Conservation (phyloP, 257 asterid genomes). For the Ligustrum vulgare region DNA sequence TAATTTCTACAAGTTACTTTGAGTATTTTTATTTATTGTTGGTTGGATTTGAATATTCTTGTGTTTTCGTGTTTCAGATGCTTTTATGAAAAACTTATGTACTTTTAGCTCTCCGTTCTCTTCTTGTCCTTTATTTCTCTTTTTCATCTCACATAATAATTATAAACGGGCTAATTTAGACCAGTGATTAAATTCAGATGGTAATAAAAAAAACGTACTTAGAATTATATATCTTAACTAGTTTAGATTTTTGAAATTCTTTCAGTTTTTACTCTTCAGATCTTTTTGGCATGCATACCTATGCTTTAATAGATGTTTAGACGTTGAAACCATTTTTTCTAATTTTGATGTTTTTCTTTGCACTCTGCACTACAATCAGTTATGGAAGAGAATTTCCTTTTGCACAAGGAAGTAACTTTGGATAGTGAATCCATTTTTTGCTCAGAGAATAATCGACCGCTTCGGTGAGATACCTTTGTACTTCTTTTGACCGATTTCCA, state of each 20-base stretch:
- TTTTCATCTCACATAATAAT: neutral
- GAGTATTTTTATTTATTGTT: no score
- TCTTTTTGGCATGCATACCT: neutral
- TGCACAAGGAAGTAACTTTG: slow-evolving; percentile 88
- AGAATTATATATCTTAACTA: neutral
- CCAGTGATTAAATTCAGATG: neutral
- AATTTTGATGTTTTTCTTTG: slow-evolving; percentile 7
- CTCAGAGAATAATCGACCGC: neutral
- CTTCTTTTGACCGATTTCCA: neutral
- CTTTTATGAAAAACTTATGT: neutral
- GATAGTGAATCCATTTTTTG: slow-evolving; percentile 27
- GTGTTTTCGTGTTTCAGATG: no score
- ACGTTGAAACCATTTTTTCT: neutral
- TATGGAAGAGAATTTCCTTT: slow-evolving; percentile 74
- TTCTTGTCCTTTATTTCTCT: neutral
- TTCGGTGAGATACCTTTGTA: slow-evolving; percentile 3
- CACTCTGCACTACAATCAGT: slow-evolving; percentile 62
- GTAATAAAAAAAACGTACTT: neutral
- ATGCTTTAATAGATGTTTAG: neutral
- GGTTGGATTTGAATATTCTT: no score
- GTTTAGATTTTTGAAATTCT: neutral
- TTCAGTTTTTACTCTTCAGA: neutral
- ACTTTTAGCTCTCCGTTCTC: neutral
- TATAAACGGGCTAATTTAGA: neutral
- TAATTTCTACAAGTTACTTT: no score